phyloP scores from a whole-genome alignment of 768 basidiomycete genomes.

The Boletus rufocinnamomeus region DNA sequence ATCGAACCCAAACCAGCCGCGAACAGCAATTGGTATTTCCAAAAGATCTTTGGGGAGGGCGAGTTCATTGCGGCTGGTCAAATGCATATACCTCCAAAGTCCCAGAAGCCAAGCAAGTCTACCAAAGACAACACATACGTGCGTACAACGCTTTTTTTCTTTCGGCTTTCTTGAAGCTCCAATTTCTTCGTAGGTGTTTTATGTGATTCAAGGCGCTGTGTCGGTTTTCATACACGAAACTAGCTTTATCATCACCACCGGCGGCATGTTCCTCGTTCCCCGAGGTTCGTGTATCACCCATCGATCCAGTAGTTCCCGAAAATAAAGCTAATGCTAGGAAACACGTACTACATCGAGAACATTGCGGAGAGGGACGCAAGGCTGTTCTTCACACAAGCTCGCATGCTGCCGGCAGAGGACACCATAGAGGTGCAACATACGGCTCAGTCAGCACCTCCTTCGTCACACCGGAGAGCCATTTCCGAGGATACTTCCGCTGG shows the following conservation, averaged over 20 bases:
- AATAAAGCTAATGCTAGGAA: constrained; percentile 52
- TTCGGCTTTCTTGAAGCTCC: background rate
- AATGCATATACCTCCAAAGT: constrained; percentile 74
- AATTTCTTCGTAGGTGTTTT: constrained; percentile 55
- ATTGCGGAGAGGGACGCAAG: constrained; percentile 76
- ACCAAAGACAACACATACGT: constrained; percentile 95
- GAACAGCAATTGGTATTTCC: constrained; percentile 76
- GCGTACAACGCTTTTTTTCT: constrained; percentile 31
- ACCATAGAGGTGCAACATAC: constrained; percentile 25
- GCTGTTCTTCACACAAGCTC: constrained; percentile 91
- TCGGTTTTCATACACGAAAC: constrained; percentile 82
- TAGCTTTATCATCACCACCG: constrained; percentile 73
- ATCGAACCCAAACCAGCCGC: constrained; percentile 60
- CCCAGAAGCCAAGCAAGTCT: constrained; percentile 83
- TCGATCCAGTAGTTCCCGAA: background rate
- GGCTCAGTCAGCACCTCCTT: constrained; percentile 33
- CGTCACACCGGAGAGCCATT: constrained; percentile 29
- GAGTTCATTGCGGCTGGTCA: constrained; percentile 92
- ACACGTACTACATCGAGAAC: constrained; percentile 89
- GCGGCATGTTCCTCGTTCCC: constrained; percentile 89
- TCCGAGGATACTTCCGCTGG: constrained; percentile 27
- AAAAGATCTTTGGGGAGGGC: constrained; percentile 90
- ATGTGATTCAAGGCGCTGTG: constrained; percentile 86
- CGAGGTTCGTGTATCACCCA: constrained; percentile 57
- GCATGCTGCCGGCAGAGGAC: constrained; percentile 45